Evolutionary conservation across 208 protist species (phyloP).

Genomic region (Leishmania turanica): DNA sequence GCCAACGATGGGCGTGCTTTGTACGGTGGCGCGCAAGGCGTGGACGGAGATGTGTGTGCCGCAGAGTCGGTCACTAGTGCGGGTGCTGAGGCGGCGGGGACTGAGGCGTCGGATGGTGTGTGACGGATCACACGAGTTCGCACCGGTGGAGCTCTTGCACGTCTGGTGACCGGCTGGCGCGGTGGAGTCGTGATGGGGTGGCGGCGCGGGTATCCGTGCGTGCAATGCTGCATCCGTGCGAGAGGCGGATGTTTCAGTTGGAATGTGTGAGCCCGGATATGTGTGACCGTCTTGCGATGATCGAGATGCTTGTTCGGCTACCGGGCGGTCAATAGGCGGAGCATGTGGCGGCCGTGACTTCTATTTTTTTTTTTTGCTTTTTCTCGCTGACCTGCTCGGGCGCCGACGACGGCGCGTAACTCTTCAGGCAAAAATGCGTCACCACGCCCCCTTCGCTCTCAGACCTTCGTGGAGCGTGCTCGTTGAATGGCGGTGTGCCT

Average conservation of each 20-base stretch:
- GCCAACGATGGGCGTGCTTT: background rate
- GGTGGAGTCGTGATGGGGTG: background rate
- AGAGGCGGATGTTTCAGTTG: background rate
- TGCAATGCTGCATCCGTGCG: background rate
- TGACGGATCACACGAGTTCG: background rate
- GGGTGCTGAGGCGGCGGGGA: background rate
- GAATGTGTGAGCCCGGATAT: background rate
- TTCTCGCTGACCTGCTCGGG: constrained; percentile 3
- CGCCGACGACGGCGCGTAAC: background rate
- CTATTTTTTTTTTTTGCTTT: constrained; percentile 7
- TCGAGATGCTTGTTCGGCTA: background rate
- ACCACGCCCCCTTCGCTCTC: background rate
- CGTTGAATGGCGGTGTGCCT: background rate
- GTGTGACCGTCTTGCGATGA: background rate
- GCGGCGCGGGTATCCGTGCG: background rate
- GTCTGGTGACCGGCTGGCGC: background rate
- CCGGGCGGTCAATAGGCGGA: background rate
- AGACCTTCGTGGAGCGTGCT: background rate
- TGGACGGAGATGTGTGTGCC: background rate
- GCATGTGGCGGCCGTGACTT: background rate
- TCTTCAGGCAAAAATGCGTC: background rate
- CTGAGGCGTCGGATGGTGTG: background rate
- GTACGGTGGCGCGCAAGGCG: background rate
- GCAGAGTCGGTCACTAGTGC: background rate
- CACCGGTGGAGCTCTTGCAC: background rate